Evolutionary conservation across 1,139 yeast genomes (phyloP).

Genomic region (Yamadazyma songkhlaensis): DNA sequence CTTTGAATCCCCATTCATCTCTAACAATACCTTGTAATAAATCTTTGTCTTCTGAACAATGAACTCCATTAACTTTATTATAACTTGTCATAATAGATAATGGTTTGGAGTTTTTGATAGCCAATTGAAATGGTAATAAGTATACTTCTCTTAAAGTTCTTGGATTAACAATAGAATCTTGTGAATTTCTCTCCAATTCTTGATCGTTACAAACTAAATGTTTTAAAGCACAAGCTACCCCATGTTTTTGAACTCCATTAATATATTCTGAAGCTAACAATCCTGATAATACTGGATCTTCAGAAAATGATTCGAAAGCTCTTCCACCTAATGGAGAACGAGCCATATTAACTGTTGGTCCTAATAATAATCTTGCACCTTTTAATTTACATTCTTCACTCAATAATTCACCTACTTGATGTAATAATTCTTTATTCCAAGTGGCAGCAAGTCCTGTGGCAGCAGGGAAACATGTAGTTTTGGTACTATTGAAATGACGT

Average conservation of each 20-base stretch:
- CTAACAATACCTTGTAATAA: conserved; percentile 39
- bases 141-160: conserved; percentile 60
- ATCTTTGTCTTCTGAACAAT: conserved; percentile 42
- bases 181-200: conserved; percentile 49
- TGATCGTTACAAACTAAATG: conserved; percentile 58
- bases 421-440: conserved; percentile 21
- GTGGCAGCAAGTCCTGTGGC: conserved; percentile 41
- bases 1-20: conserved; percentile 35
- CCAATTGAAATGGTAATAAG: conserved; percentile 57
- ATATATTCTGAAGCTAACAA: conserved; percentile 20
- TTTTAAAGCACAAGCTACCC: conserved; percentile 52
- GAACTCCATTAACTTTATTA: conserved; percentile 55
- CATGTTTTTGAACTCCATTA: conserved; percentile 22
- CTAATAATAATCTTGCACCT: conserved; percentile 26
- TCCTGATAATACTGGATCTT: conserved; percentile 28
- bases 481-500: conserved; percentile 22
- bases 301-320: conserved; percentile 27
- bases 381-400: conserved; percentile 24
- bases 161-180: conserved; percentile 45
- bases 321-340: conserved; percentile 29
- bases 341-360: conserved; percentile 28
- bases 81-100: conserved; percentile 50
- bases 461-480: conserved; percentile 29
- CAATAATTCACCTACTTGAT: conserved; percentile 25
- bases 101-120: conserved; percentile 38